Evolutionary conservation across 2,329 filamentous ascomycete species (phyloP), one percentile per base, ranked within the genome.

Genomic region (Penicillium sp.): DNA sequence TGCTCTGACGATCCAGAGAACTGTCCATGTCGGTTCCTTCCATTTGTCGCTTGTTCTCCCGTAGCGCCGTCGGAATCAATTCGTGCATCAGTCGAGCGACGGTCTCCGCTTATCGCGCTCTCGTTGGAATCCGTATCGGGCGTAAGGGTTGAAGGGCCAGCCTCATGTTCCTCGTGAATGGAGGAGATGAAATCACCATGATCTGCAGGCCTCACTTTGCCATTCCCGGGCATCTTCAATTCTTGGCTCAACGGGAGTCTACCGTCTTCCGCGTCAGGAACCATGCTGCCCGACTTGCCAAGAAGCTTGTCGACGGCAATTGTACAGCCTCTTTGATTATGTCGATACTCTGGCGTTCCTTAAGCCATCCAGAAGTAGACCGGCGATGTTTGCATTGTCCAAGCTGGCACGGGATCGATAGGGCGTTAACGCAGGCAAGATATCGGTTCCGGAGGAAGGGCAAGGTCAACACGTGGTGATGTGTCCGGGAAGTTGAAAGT

Each of bases 1-100:
- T 57, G 47, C 22, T 50, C 51, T 11, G 46, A 14, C 3, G 44
- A 52, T 34, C 16, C 44, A 14, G 45, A 22, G 9, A 20, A 24
- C 11, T 40, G 28, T 8, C 10, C 23, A 20, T 42, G 35, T 10
- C 44, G 43, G 9, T 50, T 13, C n/a, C 8, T 37, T 4, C 42
- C 51, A 35, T 41, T 42, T 4, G 11, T n/a, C 37, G n/a, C n/a
- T 6, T 29, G 22, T 13, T 16, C 20, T 10, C 36, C 31, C 3
- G 14, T 31, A 6, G 29, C 16, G 20, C 20, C 20, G 6, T 23
- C 42, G 16, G 13, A 26, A 13, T 49, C 40, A 8, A 41, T 24
- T 16, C 14, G 23, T 31, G 28, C 40, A 11, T 32, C 35, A 13
- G 22, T 26, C 27, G 26, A 29, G 27, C 4, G 26, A 5, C 13